Evolutionary conservation across 2,329 filamentous ascomycete species (phyloP), one percentile per base, ranked within the genome.

Genomic region (Scytalidium lignicola): DNA sequence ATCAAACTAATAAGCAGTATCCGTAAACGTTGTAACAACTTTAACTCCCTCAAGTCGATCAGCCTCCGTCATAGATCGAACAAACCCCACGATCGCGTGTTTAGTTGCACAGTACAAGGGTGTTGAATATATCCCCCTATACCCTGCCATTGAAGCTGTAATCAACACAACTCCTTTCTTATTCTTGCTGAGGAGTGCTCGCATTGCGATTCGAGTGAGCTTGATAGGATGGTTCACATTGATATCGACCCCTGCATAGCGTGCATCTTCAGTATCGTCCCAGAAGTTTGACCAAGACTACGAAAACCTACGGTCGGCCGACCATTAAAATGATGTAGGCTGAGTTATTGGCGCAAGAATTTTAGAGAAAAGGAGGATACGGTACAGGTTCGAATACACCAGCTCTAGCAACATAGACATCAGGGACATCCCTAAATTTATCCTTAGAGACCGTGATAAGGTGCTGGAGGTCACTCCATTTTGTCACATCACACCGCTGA

Each of bases 161-260:
- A 67, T 55, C 8, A 67, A 42, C 2, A 70, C 58, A 1, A 69
- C 65, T 18, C 65, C 65, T 42, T 62, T 64, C 53, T 69, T 69
- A 21, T 65, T 58, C 2, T 56, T 56, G 1, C 51, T 44, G 2
- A 67, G 51, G n/a, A 63, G 54, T 13, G 54, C 56, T 1, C 61
- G 54, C 44, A 70, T 66, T 7, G 65, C 67, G 23, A 71, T 66
- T 2, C 68, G 56, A 0, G 68, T 62, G n/a, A 71, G 57, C 49
- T 70, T 70, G 22, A 69, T 61, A 2, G 67, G 66, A 51, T 71
- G 68, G 42, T 62, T 61, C 17, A 64, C 51, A 51, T 70, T 70
- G 55, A 70, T 65, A 6, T 60, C 55, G 22, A 70, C 46, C 3
- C 54, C 40, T 15, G 54, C 52, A 54, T 68, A 70, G 29, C 49